These are phyloP conservation scores for Fusarium sp. DNA, from an alignment of 2,329 filamentous ascomycete genomes.

Conservation along the genomic window DNA sequence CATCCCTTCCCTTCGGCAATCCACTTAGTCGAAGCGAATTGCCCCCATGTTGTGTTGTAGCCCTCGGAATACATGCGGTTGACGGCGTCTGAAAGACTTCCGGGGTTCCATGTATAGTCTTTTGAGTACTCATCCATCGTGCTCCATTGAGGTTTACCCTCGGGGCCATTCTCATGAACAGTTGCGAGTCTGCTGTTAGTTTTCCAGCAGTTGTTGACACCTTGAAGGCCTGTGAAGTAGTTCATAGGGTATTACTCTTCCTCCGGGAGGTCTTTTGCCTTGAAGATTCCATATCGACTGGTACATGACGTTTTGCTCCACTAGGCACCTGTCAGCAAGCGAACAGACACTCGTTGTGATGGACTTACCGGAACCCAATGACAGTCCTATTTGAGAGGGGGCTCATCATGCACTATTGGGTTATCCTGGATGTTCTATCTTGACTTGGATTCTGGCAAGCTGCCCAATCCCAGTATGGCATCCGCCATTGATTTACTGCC, in stretches of 20 bases:
- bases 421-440: background rate
- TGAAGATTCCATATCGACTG: conserved; percentile 5
- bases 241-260: accelerated
- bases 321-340: background rate
- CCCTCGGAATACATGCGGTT: background rate
- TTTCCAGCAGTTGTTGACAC: background rate
- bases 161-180: background rate
- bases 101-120: background rate
- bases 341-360: accelerated
- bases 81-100: background rate
- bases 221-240: background rate
- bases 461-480: conserved; percentile 6
- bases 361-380: background rate
- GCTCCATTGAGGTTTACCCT: background rate
- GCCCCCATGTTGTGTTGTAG: background rate
- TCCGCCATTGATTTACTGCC: background rate
- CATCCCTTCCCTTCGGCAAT: background rate
- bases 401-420: background rate
- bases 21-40: conserved; percentile 1
- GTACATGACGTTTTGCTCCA: background rate
- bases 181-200: background rate
- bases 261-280: background rate
- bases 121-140: background rate
- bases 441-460: background rate
- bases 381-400: accelerated